Percentiles rank a stretch among this genome's conserved stretches.
Evolutionary conservation across 2,329 filamentous ascomycete species (phyloP).

Genomic region (Colletotrichum chrysophilum): DNA sequence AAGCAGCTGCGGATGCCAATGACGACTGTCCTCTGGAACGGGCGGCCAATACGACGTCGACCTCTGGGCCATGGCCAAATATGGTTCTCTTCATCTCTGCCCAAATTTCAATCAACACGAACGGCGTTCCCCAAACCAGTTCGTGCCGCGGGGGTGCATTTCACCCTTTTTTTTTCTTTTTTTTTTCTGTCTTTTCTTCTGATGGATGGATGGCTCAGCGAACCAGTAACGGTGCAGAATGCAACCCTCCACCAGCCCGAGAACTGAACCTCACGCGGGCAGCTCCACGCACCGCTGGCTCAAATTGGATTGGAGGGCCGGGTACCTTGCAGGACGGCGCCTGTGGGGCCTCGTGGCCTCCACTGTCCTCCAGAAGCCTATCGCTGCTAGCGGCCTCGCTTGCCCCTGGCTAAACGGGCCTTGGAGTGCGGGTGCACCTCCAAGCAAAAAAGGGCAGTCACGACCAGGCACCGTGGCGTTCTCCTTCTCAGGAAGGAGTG

Average conservation of each 20-base stretch:
- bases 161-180: not conserved
- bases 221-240: not conserved
- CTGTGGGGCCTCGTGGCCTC: constrained; percentile 7
- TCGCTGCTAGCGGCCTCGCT: constrained; percentile 10
- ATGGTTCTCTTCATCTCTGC: constrained; percentile 8
- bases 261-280: not conserved
- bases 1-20: not conserved
- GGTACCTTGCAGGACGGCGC: constrained; percentile 18
- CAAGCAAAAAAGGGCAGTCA: not conserved
- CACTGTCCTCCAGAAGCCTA: constrained; percentile 18
- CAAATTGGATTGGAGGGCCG: constrained; percentile 14
- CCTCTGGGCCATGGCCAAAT: not conserved
- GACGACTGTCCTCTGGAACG: not conserved
- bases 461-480: not conserved
- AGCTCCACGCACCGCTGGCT: not conserved
- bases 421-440: not conserved
- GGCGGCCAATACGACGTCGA: constrained; percentile 1
- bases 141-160: not conserved
- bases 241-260: not conserved
- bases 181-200: not conserved
- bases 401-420: constrained; percentile 1
- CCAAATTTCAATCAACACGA: constrained; percentile 10
- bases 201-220: not conserved
- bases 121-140: constrained; percentile 10
- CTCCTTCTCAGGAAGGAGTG: not conserved